A percentile compares a stretch with the other conserved stretches of the same genome.
phyloP scores from a whole-genome alignment of 2,329 filamentous ascomycete genomes.

The Colletotrichum euphorbiae region DNA sequence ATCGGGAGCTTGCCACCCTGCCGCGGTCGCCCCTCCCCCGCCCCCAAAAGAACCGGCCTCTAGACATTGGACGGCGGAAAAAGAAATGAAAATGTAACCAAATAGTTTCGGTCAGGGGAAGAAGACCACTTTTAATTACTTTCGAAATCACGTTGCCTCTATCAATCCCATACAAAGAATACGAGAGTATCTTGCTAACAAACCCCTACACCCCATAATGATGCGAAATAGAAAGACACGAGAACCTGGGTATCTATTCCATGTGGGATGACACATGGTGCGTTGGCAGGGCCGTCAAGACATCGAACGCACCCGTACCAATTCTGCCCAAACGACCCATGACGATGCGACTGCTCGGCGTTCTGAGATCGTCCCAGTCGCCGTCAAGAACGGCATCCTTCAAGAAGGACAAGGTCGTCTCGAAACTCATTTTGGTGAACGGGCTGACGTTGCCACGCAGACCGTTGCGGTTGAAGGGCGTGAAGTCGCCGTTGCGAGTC shows the following conservation, averaged over 20 bases:
- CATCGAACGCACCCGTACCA: constrained; percentile 93
- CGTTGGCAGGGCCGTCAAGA: constrained; percentile 73
- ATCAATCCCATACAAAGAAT: constrained; percentile 29
- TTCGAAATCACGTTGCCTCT: constrained; percentile 28
- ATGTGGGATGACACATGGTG: constrained; percentile 51
- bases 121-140: constrained; percentile 14
- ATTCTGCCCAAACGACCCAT: constrained; percentile 84
- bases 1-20: too few relatives aligned
- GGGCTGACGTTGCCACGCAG: constrained; percentile 86
- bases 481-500: constrained; percentile 92
- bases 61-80: too few relatives aligned
- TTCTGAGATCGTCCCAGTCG: constrained; percentile 88
- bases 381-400: constrained; percentile 91
- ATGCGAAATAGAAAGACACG: constrained; percentile 13
- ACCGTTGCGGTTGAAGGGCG: constrained; percentile 92
- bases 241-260: constrained; percentile 18
- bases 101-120: too few relatives aligned
- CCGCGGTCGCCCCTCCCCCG: too few relatives aligned
- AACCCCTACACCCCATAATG: constrained; percentile 12
- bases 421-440: constrained; percentile 99
- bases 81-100: too few relatives aligned
- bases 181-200: constrained; percentile 27
- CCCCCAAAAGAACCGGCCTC: too few relatives aligned
- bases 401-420: constrained; percentile 94
- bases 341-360: constrained; percentile 89